A percentile compares a stretch with the other conserved stretches of the same genome.
These are phyloP conservation scores for Cordia subcordata DNA, from an alignment of 257 asterid genomes.

Conservation along the genomic window DNA sequence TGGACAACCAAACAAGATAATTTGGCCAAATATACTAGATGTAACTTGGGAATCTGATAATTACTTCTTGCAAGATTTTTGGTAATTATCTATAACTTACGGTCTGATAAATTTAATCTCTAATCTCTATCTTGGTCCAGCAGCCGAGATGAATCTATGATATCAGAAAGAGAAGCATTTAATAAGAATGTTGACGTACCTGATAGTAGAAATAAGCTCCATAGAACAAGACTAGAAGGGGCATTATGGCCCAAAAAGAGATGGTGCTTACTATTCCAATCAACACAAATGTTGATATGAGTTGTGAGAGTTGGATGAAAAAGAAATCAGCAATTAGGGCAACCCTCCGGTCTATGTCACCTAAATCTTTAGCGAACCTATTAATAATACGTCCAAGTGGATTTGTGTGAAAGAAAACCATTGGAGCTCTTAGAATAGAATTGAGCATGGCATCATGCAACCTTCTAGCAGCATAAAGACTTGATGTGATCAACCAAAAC, in stretches of 20 bases:
- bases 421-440: constrained; percentile 73
- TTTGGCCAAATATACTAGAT: too few species aligned
- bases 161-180: not conserved
- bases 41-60: too few species aligned
- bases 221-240: constrained; percentile 79
- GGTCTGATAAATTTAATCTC: too few species aligned
- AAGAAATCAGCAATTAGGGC: constrained; percentile 72
- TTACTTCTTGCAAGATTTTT: too few species aligned
- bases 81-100: too few species aligned
- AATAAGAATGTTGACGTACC: constrained; percentile 31
- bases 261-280: constrained; percentile 86
- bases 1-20: too few species aligned
- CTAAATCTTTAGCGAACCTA: constrained; percentile 82
- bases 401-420: constrained; percentile 84
- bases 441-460: constrained; percentile 70
- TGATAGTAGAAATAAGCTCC: constrained; percentile 79
- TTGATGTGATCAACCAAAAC: constrained; percentile 72
- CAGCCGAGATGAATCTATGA: not conserved
- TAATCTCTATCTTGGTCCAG: too few species aligned
- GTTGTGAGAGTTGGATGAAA: constrained; percentile 67
- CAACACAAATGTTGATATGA: constrained; percentile 75
- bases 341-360: constrained; percentile 81
- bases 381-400: constrained; percentile 79
- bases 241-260: constrained; percentile 93
- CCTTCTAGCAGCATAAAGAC: constrained; percentile 63